Base-by-base conservation (phyloP, 2,329 filamentous ascomycete species). In the Fusarium continuum region DNA sequence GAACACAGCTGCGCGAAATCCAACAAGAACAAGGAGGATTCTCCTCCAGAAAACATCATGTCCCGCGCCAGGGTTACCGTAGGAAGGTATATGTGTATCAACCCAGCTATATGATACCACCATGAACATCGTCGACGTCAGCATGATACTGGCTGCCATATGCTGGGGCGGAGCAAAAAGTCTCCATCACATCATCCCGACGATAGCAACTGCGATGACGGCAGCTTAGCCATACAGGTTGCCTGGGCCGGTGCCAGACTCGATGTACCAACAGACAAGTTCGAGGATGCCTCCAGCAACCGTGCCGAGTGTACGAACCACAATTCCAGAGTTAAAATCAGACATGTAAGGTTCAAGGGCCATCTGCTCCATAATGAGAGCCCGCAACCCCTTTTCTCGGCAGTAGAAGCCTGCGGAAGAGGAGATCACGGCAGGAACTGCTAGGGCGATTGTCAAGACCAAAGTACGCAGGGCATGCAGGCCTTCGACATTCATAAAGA, bases 341-440 rank as follows among this genome's bases (percentile, higher is more conserved):
- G 64, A 64, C 35, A 66, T 67, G 11, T 65, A 67, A 1, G 64
- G 64, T 4, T 65, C 52, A 8, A 67, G 49, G 2, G 64, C 45
- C 28, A 67, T 60, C 16, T 67, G 64, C 0, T 64, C 47, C 64
- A 67, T 67, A n/a, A 67, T 67, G 13, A 67, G 36, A 29, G 64
- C 64, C 64, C 64, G 67, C 5, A 67, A 2, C 0, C 64, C 64
- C 28, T 67, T 67, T 13, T 67, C 57, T 5, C 64, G 56, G 20
- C 65, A 67, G 38, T 59, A 67, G 20, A 67, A 67, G 7, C 64
- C 64, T 0, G 64, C 55, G 1, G 60, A 65, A 0, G 60, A 53
- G 1, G 34, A 39, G 4, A 67, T 43, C 0, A 58, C 55, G 2
- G 55, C 55, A 6, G 54, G 53, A 1, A 59, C 26, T 7, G 53